phyloP scores from a whole-genome alignment of 73 alveolate genomes.

The Stentor roeselii region DNA sequence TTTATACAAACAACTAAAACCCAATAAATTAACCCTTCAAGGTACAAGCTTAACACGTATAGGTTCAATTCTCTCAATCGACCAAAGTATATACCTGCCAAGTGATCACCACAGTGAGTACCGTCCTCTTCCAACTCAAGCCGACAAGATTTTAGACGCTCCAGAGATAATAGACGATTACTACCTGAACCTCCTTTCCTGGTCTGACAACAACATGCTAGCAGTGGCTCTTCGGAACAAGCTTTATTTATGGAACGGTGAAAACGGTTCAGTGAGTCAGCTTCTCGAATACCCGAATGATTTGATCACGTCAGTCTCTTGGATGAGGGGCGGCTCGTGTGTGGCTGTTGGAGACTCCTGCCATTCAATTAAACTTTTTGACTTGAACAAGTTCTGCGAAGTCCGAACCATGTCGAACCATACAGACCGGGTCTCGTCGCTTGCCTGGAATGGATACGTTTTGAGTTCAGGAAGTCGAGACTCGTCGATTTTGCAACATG shows the following conservation, averaged over 20 bases:
- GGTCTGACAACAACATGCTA: conserved; percentile 76
- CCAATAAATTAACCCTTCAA: no score
- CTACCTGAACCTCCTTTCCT: conserved; percentile 79
- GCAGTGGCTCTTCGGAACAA: conserved; percentile 77
- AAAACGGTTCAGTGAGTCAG: no score
- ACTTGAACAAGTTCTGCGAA: conserved; percentile 57
- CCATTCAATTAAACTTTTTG: conserved; percentile 70
- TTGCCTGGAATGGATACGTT: conserved; percentile 74
- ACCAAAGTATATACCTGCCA: no score
- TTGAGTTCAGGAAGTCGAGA: conserved; percentile 74
- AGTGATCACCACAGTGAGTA: no score
- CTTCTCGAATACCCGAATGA: no score
- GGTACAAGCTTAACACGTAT: no score
- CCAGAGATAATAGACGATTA: conserved; percentile 87
- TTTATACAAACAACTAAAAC: no score
- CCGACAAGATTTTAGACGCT: conserved; percentile 86
- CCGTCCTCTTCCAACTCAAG: conserved; percentile 68
- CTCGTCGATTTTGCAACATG: conserved; percentile 64
- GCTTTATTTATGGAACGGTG: conserved; percentile 76
- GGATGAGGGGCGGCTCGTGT: conserved; percentile 63
- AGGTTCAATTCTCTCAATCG: no score
- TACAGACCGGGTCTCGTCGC: conserved; percentile 66
- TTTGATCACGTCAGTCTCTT: conserved; percentile 64
- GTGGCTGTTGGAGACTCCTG: conserved; percentile 71
- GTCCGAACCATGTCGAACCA: conserved; percentile 61